Conservation (phyloP, 495 filamentous ascomycete species). For the Aspergillus campestris region DNA sequence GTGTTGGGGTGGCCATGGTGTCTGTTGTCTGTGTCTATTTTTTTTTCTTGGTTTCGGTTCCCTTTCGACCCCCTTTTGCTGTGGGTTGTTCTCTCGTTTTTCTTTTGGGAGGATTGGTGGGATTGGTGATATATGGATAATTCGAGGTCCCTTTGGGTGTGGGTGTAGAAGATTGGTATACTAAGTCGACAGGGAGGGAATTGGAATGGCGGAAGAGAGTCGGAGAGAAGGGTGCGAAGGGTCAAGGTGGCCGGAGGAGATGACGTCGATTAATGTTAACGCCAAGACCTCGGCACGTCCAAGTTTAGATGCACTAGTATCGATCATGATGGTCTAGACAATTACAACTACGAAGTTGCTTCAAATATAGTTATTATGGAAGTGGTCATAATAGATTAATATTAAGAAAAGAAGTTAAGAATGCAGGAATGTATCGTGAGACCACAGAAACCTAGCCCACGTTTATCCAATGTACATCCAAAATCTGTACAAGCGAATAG, state of each 20-base stretch:
- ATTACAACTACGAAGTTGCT: too few species aligned
- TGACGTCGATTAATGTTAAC: constrained; percentile 13
- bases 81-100: too few species aligned
- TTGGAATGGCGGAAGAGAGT: not conserved
- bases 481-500: not conserved
- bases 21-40: not conserved
- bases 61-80: not conserved
- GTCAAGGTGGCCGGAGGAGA: not conserved
- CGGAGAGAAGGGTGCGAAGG: not conserved
- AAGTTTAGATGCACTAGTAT: too few species aligned
- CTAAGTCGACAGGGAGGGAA: too few species aligned
- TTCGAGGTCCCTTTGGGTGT: too few species aligned
- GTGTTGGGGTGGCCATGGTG: constrained; percentile 3
- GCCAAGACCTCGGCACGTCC: not conserved
- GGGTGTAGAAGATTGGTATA: too few species aligned
- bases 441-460: too few species aligned
- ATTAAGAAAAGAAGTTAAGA: not conserved
- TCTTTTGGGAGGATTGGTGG: too few species aligned
- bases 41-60: not conserved
- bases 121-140: too few species aligned
- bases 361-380: too few species aligned
- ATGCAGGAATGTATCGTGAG: not conserved
- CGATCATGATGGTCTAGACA: too few species aligned
- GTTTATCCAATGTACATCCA: constrained; percentile 6
- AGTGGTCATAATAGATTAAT: too few species aligned